phyloP scores from a whole-genome alignment of 2,329 filamentous ascomycete genomes.

The Colletotrichum navitas region DNA sequence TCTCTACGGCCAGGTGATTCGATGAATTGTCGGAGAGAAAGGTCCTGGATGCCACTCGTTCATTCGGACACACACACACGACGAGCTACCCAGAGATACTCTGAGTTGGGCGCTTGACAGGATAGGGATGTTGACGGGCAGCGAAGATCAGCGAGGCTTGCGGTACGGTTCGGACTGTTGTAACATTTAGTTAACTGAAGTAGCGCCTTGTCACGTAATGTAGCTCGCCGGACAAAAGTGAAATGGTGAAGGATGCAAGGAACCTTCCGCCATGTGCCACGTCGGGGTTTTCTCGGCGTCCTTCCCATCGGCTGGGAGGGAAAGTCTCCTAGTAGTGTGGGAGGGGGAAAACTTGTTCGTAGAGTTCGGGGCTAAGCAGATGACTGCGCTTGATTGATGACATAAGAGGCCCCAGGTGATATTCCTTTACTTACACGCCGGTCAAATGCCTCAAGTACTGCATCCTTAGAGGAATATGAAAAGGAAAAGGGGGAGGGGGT shows the following conservation, averaged over 20 bases:
- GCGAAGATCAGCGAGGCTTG: constrained; percentile 25
- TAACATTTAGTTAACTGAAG: background rate
- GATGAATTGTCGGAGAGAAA: constrained; percentile 3
- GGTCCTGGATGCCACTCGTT: background rate
- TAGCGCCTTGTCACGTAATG: background rate
- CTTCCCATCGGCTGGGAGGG: background rate
- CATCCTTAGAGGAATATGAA: background rate
- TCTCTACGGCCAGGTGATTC: background rate
- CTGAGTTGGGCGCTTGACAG: background rate
- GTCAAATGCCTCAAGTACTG: background rate
- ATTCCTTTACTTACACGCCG: background rate
- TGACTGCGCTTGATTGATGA: constrained; percentile 16
- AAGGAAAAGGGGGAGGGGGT: background rate
- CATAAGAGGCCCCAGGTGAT: background rate
- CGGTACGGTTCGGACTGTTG: constrained; percentile 1
- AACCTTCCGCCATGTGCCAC: background rate
- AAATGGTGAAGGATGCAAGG: background rate
- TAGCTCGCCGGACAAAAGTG: background rate
- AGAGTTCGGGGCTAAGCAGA: constrained; percentile 20
- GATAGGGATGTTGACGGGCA: constrained; percentile 40
- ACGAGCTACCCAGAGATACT: background rate
- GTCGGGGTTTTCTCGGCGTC: background rate
- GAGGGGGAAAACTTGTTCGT: constrained; percentile 20
- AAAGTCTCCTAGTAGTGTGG: background rate
- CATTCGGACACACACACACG: background rate